These are phyloP conservation scores for Neotropicomus parvogracilis DNA, from an alignment of 1,284 basidiomycete species.

Conservation along the genomic window DNA sequence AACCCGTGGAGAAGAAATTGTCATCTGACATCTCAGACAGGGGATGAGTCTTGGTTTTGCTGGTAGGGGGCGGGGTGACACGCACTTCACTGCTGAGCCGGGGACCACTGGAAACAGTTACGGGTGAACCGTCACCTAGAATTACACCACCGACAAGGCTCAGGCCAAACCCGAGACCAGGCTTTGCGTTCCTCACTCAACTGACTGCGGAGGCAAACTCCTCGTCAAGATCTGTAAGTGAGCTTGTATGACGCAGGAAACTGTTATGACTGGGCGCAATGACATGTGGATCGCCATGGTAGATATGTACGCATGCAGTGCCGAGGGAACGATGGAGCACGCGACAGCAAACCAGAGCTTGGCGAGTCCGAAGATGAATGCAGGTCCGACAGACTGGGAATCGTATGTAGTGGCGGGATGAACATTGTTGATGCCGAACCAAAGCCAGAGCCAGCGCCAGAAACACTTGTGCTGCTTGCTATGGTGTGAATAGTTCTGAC, in stretches of 20 bases:
- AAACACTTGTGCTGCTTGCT: slow-evolving; percentile 34
- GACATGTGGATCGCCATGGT: slow-evolving; percentile 63
- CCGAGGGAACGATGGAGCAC: slow-evolving; percentile 44
- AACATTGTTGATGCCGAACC: slow-evolving; percentile 69
- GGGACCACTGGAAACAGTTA: slow-evolving; percentile 51
- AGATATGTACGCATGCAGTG: slow-evolving; percentile 62
- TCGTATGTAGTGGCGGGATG: slow-evolving; percentile 60
- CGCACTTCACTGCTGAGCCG: slow-evolving; percentile 49
- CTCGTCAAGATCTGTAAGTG: slow-evolving; percentile 70
- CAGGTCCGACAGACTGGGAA: slow-evolving; percentile 64
- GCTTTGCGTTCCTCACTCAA: slow-evolving; percentile 42
- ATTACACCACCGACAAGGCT: slow-evolving; percentile 37
- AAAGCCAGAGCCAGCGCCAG: slow-evolving; percentile 37
- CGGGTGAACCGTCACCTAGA: slow-evolving; percentile 45
- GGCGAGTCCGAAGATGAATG: slow-evolving; percentile 43
- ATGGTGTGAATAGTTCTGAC: slow-evolving; percentile 66
- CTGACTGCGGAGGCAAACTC: slow-evolving; percentile 55
- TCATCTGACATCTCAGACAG: slow-evolving; percentile 52
- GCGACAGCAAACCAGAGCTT: slow-evolving; percentile 37
- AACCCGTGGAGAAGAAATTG: slow-evolving; percentile 53
- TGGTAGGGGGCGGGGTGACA: slow-evolving; percentile 59
- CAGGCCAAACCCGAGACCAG: slow-evolving; percentile 46
- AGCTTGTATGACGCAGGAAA: slow-evolving; percentile 64
- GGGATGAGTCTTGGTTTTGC: slow-evolving; percentile 39
- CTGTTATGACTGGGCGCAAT: slow-evolving; percentile 63